A percentile compares a stretch with the other conserved stretches of the same genome.
Evolutionary conservation across 1,139 yeast species (phyloP).

Genomic region (Candida frijolesensis): DNA sequence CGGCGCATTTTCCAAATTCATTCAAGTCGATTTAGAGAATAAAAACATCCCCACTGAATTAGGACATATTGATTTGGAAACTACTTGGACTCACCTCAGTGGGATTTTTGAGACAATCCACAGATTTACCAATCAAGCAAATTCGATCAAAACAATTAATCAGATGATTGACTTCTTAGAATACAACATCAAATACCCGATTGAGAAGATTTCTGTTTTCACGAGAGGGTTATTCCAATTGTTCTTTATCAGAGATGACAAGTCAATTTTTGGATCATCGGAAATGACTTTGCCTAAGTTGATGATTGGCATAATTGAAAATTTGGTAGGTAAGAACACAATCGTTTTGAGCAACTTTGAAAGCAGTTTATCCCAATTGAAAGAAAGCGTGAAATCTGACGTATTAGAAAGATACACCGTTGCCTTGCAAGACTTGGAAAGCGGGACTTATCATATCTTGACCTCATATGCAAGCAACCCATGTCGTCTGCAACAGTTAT

Average conservation of each 20-base stretch:
- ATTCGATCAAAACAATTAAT: slow-evolving; percentile 25
- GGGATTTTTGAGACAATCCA: slow-evolving; percentile 37
- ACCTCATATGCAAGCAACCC: slow-evolving; percentile 70
- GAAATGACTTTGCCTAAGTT: slow-evolving; percentile 20
- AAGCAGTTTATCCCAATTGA: slow-evolving; percentile 25
- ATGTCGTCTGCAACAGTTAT: slow-evolving; percentile 78
- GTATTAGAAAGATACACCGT: slow-evolving; percentile 9
- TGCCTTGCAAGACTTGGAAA: slow-evolving; percentile 36
- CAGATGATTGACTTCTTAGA: slow-evolving; percentile 41
- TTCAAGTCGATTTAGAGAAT: slow-evolving; percentile 58
- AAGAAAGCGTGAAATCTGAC: slow-evolving; percentile 15
- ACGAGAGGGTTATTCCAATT: slow-evolving; percentile 65
- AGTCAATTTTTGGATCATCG: slow-evolving; percentile 44
- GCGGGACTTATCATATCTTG: slow-evolving; percentile 56
- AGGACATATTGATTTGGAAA: slow-evolving; percentile 23
- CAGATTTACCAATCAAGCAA: slow-evolving; percentile 24
- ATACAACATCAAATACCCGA: slow-evolving; percentile 31
- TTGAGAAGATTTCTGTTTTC: slow-evolving; percentile 46
- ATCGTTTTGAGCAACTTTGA: slow-evolving; percentile 23
- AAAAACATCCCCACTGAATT: slow-evolving; percentile 57
- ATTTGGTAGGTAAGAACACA: slow-evolving; percentile 28
- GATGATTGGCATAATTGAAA: slow-evolving; percentile 25
- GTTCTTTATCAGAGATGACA: slow-evolving; percentile 62
- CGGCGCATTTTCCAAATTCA: slow-evolving; percentile 47
- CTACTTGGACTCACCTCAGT: slow-evolving; percentile 33